Conservation (phyloP, 2,329 filamentous ascomycete genomes). For the Gyromitra esculenta region DNA sequence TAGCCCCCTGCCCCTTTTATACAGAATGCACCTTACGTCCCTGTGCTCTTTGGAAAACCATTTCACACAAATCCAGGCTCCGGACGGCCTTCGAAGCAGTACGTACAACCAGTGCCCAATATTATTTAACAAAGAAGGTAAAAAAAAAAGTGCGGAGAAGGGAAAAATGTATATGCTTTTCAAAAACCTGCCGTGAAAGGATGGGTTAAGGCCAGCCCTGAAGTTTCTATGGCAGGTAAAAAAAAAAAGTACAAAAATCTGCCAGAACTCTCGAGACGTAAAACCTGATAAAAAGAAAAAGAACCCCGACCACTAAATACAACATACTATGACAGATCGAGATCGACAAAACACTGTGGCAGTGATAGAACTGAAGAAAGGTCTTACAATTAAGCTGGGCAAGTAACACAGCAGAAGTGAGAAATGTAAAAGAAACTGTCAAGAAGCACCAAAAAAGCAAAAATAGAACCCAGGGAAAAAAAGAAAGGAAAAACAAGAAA, state of each 20-base stretch:
- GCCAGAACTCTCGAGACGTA: conserved; percentile 29
- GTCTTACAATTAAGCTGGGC: conserved; percentile 37
- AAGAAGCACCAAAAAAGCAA: conserved; percentile 42
- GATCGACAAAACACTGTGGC: conserved; percentile 42
- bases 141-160: conserved; percentile 15
- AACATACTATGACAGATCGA: conserved; percentile 33
- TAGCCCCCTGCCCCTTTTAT: background rate
- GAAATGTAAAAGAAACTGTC: conserved; percentile 25
- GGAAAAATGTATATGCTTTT: conserved; percentile 26
- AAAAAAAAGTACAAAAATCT: conserved; percentile 9
- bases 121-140: conserved; percentile 46
- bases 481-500: conserved; percentile 33
- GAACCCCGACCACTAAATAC: conserved; percentile 5
- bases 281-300: conserved; percentile 30
- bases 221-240: conserved; percentile 18
- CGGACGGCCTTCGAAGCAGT: conserved; percentile 25
- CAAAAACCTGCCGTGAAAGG: conserved; percentile 25
- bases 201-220: conserved; percentile 35
- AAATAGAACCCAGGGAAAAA: conserved; percentile 16
- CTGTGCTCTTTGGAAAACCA: conserved; percentile 12
- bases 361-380: conserved; percentile 24
- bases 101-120: conserved; percentile 42
- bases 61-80: conserved; percentile 28
- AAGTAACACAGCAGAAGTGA: conserved; percentile 25
- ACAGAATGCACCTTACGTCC: conserved; percentile 23